Conservation (phyloP, 495 filamentous ascomycete genomes). For the Trichodelitschia bisporula region DNA sequence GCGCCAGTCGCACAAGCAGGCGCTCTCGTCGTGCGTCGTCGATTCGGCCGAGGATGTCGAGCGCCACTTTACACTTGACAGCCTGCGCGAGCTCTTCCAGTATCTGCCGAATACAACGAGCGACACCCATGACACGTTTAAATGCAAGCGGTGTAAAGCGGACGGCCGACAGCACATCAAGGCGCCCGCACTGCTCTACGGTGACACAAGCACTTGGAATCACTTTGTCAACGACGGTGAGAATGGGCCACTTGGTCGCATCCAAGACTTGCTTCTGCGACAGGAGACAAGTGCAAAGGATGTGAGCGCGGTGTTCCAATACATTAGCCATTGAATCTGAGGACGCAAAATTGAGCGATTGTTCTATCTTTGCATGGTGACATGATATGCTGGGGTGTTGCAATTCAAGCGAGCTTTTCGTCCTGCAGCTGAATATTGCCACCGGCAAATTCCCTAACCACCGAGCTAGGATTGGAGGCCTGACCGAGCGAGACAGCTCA, state of each 20-base stretch:
- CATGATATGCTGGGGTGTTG: no score
- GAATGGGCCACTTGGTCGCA: slow-evolving; percentile 40
- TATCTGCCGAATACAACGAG: slow-evolving; percentile 62
- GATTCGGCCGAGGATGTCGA: slow-evolving; percentile 94
- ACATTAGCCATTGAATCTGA: slow-evolving; percentile 90
- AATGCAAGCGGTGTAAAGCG: slow-evolving; percentile 82
- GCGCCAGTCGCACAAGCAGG: slow-evolving; percentile 93
- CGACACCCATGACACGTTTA: slow-evolving; percentile 97
- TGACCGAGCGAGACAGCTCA: no score
- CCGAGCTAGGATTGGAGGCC: no score
- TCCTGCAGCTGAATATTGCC: no score
- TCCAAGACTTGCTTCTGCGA: slow-evolving; percentile 76
- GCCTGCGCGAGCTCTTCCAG: slow-evolving; percentile 76
- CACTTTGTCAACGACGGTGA: slow-evolving; percentile 68
- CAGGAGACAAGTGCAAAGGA: slow-evolving; percentile 61
- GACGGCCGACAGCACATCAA: slow-evolving; percentile 67
- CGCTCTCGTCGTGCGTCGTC: slow-evolving; percentile 88
- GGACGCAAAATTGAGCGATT: no score
- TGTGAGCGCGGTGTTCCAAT: slow-evolving; percentile 92
- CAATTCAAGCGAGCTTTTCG: no score
- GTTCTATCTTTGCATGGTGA: no score
- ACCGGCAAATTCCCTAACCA: no score
- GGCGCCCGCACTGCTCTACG: slow-evolving; percentile 83
- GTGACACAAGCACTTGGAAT: slow-evolving; percentile 97
- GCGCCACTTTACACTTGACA: slow-evolving; percentile 79